phyloP scores from a whole-genome alignment of 805 yeast genomes.

The Cyberlindnera misumaiensis region DNA sequence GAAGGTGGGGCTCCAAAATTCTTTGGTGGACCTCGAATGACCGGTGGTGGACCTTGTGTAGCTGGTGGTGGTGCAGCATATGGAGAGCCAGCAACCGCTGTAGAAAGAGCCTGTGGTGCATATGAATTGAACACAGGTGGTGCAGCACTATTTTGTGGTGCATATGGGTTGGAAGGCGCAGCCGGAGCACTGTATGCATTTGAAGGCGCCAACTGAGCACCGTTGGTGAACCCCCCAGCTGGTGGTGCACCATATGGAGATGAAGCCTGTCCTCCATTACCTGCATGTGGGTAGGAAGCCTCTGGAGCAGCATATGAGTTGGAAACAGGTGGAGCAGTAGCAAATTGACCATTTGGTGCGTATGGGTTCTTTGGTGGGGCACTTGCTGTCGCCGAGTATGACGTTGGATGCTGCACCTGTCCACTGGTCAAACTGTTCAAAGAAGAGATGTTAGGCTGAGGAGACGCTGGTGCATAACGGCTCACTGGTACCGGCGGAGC shows the following conservation, averaged over 20 bases:
- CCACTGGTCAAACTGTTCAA: conserved; percentile 6
- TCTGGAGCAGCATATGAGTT: conserved; percentile 28
- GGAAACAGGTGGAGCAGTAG: conserved; percentile 14
- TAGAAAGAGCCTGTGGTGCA: conserved; percentile 25
- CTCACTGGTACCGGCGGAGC: conserved; percentile 13
- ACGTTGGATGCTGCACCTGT: conserved; percentile 26
- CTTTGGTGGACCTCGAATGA: conserved; percentile 12
- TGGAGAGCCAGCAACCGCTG: conserved; percentile 15
- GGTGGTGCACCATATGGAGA: conserved; percentile 31
- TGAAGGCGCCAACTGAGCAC: no score
- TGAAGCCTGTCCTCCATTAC: conserved; percentile 14
- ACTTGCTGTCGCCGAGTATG: conserved; percentile 11
- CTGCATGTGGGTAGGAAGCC: conserved; percentile 4
- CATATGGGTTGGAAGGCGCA: conserved; percentile 33
- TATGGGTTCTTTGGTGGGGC: conserved; percentile 28
- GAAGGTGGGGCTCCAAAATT: conserved; percentile 7
- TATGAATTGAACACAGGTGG: conserved; percentile 31
- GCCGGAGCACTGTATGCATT: conserved; percentile 9
- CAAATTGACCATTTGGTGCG: conserved; percentile 23
- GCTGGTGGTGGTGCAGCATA: conserved; percentile 27
- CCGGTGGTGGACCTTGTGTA: conserved; percentile 4
- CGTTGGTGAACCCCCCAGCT: not conserved
- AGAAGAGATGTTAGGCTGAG: conserved; percentile 14
- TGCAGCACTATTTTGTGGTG: conserved; percentile 16
- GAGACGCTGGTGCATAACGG: conserved; percentile 29